Conservation (phyloP, 441 rosid species). For the Pelargonium exstipulatum region DNA sequence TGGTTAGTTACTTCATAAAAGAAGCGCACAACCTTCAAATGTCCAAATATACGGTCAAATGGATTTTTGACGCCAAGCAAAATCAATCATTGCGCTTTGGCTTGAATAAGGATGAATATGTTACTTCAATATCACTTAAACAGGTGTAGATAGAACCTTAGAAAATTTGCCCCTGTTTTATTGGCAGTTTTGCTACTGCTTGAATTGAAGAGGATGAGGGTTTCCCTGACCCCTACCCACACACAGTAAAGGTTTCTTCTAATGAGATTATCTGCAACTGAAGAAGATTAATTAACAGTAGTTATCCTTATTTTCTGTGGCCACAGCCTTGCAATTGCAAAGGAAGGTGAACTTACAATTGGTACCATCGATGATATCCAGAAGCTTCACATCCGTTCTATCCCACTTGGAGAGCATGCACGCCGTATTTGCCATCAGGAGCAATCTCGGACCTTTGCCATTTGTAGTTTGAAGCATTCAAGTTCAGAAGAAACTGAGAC, state of each 20-base stretch:
- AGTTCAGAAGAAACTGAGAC: conserved; percentile 78
- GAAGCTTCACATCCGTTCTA: conserved; percentile 97
- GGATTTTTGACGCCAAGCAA: background rate
- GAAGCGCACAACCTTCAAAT: background rate
- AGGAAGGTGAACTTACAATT: conserved; percentile 94
- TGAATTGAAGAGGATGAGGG: background rate
- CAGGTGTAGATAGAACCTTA: background rate
- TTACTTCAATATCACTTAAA: background rate
- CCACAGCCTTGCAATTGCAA: conserved; percentile 91
- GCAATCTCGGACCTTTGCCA: conserved; percentile 85
- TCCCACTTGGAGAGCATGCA: conserved; percentile 93
- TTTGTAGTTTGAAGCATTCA: conserved; percentile 70
- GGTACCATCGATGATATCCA: conserved; percentile 98
- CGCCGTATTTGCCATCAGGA: conserved; percentile 97
- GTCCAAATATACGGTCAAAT: background rate
- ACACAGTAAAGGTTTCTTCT: background rate
- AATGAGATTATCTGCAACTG: conserved; percentile 8
- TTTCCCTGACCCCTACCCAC: background rate
- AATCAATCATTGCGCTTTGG: background rate
- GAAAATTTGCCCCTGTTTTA: background rate
- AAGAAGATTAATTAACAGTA: conserved; percentile 19
- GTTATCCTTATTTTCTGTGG: conserved; percentile 14
- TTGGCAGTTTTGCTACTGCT: background rate
- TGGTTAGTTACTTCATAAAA: background rate
- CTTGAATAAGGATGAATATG: background rate